Evolutionary conservation across 23 red algal genomes (phyloP).

Genomic region (Chondrus crispus): DNA sequence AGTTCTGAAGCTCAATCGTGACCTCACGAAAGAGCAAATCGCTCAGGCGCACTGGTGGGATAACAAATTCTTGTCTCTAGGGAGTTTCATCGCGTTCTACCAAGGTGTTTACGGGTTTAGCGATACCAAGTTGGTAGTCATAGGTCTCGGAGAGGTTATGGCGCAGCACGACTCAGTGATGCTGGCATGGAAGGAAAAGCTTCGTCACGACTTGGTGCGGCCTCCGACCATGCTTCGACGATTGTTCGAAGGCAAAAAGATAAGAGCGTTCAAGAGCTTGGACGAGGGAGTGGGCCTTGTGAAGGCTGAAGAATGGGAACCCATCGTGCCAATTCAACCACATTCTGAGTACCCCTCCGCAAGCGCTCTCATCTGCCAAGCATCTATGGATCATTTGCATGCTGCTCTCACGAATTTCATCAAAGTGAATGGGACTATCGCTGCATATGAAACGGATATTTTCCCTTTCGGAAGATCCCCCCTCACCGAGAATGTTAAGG

Average conservation of each 20-base stretch:
- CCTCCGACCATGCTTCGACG: constrained; percentile 7
- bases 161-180: neutral
- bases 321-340: neutral
- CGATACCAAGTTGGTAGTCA: constrained; percentile 13
- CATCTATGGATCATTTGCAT: constrained; percentile 13
- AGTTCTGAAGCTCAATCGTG: neutral
- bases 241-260: neutral
- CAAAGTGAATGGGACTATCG: neutral
- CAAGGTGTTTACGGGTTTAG: neutral
- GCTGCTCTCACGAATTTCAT: neutral
- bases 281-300: neutral
- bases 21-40: neutral
- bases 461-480: neutral
- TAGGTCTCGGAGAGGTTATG: neutral
- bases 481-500: neutral
- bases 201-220: constrained; percentile 13
- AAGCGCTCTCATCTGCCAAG: constrained; percentile 6
- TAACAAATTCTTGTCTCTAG: constrained; percentile 22
- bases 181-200: constrained; percentile 48
- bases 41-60: constrained; percentile 17
- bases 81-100: constrained; percentile 1
- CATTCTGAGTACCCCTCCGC: constrained; percentile 57
- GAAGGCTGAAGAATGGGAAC: constrained; percentile 18
- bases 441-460: neutral
- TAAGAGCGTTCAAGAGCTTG: neutral